Evolutionary conservation across 805 yeast genomes (phyloP).

Genomic region (Starmerella vaccinii): DNA sequence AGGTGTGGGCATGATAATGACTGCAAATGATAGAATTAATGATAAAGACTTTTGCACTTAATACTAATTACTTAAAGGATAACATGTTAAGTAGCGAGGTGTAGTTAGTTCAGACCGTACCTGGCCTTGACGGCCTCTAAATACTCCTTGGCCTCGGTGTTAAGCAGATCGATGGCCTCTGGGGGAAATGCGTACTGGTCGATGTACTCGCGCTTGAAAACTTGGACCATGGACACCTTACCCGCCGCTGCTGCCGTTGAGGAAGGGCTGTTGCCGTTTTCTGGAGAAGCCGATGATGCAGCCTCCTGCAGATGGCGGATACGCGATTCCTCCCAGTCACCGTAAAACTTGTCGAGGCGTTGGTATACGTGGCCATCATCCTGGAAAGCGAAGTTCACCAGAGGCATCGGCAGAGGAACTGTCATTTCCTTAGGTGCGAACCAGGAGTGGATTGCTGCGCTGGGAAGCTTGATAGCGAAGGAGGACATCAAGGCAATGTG

Average conservation of each 20-base stretch:
- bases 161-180: slow-evolving; percentile 11
- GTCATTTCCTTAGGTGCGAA: slow-evolving; percentile 8
- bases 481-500: slow-evolving; percentile 25
- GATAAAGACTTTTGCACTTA: too few species aligned
- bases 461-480: slow-evolving; percentile 22
- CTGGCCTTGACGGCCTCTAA: background rate
- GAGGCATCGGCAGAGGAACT: slow-evolving; percentile 12
- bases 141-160: slow-evolving; percentile 10
- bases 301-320: background rate
- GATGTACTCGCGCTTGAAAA: slow-evolving; percentile 12
- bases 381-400: slow-evolving; percentile 21
- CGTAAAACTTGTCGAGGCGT: slow-evolving; percentile 16
- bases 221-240: slow-evolving; percentile 4
- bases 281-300: background rate
- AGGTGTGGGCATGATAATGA: too few species aligned
- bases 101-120: background rate
- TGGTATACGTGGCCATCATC: slow-evolving; percentile 22
- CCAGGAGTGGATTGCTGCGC: slow-evolving; percentile 6
- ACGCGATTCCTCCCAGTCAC: slow-evolving; percentile 22
- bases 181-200: slow-evolving; percentile 7
- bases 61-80: too few species aligned
- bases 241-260: background rate
- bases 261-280: background rate
- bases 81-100: too few species aligned
- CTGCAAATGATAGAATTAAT: too few species aligned